Conservation (phyloP, 2,329 filamentous ascomycete genomes). For the Mycosphaerelloides madeirae region DNA sequence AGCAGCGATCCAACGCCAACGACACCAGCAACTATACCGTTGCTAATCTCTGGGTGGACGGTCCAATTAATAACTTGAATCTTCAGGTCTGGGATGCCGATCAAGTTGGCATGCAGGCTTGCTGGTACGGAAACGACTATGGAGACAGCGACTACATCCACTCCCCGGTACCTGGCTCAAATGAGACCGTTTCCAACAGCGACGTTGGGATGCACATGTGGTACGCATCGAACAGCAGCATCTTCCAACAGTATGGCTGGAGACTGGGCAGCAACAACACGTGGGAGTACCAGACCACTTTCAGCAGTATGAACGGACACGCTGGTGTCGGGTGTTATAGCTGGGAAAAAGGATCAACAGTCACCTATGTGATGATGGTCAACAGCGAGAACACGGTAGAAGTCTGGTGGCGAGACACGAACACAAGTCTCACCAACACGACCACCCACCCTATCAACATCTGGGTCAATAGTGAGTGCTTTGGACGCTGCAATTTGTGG, state of each 20-base stretch:
- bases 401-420: slow-evolving; percentile 44
- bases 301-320: slow-evolving; percentile 39
- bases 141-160: slow-evolving; percentile 37
- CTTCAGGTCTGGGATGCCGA: slow-evolving; percentile 30
- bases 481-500: slow-evolving; percentile 1
- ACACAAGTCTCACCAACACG: slow-evolving; percentile 29
- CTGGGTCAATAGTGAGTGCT: slow-evolving; percentile 32
- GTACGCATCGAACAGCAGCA: slow-evolving; percentile 38
- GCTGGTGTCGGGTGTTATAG: slow-evolving; percentile 43
- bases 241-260: slow-evolving; percentile 41
- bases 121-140: slow-evolving; percentile 37
- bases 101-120: slow-evolving; percentile 36
- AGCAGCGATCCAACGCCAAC: slow-evolving; percentile 39
- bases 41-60: slow-evolving; percentile 38
- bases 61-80: slow-evolving; percentile 31
- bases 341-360: slow-evolving; percentile 34
- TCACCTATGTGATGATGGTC: slow-evolving; percentile 42
- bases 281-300: slow-evolving; percentile 37
- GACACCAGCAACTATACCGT: slow-evolving; percentile 32
- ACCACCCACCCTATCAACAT: slow-evolving; percentile 37
- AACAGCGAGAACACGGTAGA: slow-evolving; percentile 37
- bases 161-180: slow-evolving; percentile 30
- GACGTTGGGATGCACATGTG: slow-evolving; percentile 42
- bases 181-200: slow-evolving; percentile 20
- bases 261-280: slow-evolving; percentile 31